These are phyloP conservation scores for Centaurea solstitialis DNA, from an alignment of 129 eudicot species.

Conservation along the genomic window DNA sequence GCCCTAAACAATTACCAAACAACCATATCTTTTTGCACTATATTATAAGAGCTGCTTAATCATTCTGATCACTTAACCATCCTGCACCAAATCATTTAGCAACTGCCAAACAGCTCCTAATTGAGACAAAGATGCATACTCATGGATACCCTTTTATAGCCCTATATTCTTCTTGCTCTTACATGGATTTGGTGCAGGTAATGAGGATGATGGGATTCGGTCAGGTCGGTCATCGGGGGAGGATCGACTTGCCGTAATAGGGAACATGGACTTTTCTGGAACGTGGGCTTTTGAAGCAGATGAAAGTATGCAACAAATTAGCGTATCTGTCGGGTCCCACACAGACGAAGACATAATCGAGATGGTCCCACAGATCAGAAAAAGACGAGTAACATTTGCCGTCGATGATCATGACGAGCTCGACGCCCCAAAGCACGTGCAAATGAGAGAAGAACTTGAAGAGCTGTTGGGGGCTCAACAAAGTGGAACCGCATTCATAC, in stretches of 20 bases:
- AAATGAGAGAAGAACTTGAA: constrained; percentile 60
- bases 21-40: too few species aligned
- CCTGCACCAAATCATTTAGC: too few species aligned
- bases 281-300: constrained; percentile 46
- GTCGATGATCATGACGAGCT: constrained; percentile 36
- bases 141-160: neutral
- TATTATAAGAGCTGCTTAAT: too few species aligned
- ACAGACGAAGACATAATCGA: constrained; percentile 73
- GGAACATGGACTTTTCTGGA: constrained; percentile 37
- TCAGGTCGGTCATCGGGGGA: constrained; percentile 52
- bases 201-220: constrained; percentile 21
- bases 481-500: constrained; percentile 79
- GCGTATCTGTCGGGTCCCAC: constrained; percentile 68
- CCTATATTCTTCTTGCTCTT: neutral
- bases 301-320: constrained; percentile 54
- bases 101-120: too few species aligned
- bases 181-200: constrained; percentile 22
- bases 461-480: constrained; percentile 70
- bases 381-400: constrained; percentile 60
- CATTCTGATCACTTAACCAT: too few species aligned
- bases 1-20: too few species aligned
- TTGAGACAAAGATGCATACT: too few species aligned
- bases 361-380: constrained; percentile 49
- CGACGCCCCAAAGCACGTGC: constrained; percentile 39
- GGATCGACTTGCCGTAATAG: constrained; percentile 56